Percentiles rank a stretch among this genome's conserved stretches.
phyloP scores from a whole-genome alignment of 805 yeast species.

The Candida andamanensis region DNA sequence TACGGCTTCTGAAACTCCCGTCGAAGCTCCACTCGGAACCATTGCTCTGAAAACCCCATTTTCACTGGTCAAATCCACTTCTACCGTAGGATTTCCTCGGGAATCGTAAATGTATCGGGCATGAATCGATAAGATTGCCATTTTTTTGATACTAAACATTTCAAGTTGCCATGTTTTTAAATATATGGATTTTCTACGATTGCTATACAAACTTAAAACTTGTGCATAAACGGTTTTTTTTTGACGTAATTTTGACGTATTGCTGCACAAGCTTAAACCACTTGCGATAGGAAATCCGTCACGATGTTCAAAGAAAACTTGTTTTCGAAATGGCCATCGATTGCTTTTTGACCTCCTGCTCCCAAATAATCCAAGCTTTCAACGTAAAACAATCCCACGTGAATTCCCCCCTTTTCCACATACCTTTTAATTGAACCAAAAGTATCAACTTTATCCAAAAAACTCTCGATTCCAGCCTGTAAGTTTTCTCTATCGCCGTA shows the following conservation, averaged over 20 bases:
- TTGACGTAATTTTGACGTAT: too few species aligned
- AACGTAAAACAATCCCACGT: conserved; percentile 29
- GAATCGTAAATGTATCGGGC: conserved; percentile 19
- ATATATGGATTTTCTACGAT: too few species aligned
- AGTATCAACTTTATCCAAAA: conserved; percentile 15
- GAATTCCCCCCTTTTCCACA: conserved; percentile 31
- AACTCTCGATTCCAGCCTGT: conserved; percentile 24
- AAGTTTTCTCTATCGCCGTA: conserved; percentile 32
- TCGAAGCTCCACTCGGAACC: conserved; percentile 22
- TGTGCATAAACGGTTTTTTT: too few species aligned
- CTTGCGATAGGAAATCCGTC: conserved; percentile 4
- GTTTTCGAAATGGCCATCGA: conserved; percentile 20
- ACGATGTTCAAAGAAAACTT: conserved; percentile 11
- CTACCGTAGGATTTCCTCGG: conserved; percentile 21
- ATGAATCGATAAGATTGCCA: conserved; percentile 10
- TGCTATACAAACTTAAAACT: too few species aligned
- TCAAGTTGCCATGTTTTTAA: too few species aligned
- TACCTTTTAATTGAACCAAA: conserved; percentile 15
- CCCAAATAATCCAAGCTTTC: conserved; percentile 28
- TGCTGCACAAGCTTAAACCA: background rate
- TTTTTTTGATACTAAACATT: too few species aligned
- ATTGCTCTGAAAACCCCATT: conserved; percentile 17
- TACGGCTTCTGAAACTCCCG: conserved; percentile 18
- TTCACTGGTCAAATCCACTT: conserved; percentile 15
- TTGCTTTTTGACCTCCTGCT: conserved; percentile 18